These are phyloP conservation scores for Exsudoporus floridanus DNA, from an alignment of 1,284 basidiomycete species.

Conservation along the genomic window DNA sequence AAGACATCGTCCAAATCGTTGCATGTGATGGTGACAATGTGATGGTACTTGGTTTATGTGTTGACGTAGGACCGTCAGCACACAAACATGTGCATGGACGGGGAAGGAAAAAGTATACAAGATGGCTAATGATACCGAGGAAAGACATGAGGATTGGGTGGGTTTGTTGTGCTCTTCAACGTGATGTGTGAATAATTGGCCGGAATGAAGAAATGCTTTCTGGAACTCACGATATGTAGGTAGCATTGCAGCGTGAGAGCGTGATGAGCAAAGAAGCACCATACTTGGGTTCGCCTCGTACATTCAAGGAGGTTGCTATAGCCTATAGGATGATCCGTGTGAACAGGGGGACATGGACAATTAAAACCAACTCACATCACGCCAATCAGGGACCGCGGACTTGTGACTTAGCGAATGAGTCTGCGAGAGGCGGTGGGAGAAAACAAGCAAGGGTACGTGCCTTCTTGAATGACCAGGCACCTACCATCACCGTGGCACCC, in stretches of 20 bases:
- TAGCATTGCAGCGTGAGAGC: slow-evolving; percentile 41
- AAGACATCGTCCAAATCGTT: slow-evolving; percentile 17
- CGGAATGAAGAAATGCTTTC: neutral
- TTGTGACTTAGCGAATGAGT: slow-evolving; percentile 33
- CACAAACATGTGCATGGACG: slow-evolving; percentile 39
- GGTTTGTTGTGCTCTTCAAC: slow-evolving; percentile 54
- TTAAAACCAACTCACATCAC: slow-evolving; percentile 47
- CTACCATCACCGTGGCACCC: too few relatives aligned
- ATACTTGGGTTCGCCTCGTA: slow-evolving; percentile 28
- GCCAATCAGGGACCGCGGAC: slow-evolving; percentile 51
- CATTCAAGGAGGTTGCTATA: slow-evolving; percentile 13
- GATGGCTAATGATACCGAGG: slow-evolving; percentile 50
- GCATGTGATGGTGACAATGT: slow-evolving; percentile 36
- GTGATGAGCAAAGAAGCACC: slow-evolving; percentile 60
- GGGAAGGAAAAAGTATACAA: slow-evolving; percentile 49
- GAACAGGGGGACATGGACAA: neutral
- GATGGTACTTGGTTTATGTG: slow-evolving; percentile 33
- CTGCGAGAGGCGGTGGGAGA: slow-evolving; percentile 38
- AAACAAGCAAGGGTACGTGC: slow-evolving; percentile 46
- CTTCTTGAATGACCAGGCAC: slow-evolving; percentile 17
- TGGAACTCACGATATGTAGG: slow-evolving; percentile 55
- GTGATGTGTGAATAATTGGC: neutral
- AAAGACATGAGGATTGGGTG: slow-evolving; percentile 59
- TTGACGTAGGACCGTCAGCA: slow-evolving; percentile 27
- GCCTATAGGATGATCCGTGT: slow-evolving; percentile 15